These are phyloP conservation scores for Coemansia sp. DNA, from an alignment of 371 early-diverging fungal species.

Conservation along the genomic window DNA sequence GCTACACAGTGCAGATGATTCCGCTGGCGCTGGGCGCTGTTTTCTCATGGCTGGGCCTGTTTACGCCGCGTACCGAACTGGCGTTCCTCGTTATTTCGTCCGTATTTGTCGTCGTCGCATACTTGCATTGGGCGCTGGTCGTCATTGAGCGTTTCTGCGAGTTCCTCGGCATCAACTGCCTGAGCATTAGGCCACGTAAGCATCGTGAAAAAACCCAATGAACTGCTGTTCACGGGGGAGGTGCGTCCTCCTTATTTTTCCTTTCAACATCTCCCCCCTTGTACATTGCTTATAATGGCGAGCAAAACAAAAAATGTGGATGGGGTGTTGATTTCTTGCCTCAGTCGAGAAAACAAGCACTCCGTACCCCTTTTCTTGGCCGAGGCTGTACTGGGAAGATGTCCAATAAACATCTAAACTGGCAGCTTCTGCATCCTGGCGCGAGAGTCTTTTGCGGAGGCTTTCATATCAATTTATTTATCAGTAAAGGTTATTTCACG, in stretches of 20 bases:
- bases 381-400: too few species aligned
- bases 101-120: constrained; percentile 65
- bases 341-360: too few species aligned
- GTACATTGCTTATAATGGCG: neutral
- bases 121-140: constrained; percentile 76
- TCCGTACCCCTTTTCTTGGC: too few species aligned
- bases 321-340: too few species aligned
- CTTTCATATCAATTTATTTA: neutral
- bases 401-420: too few species aligned
- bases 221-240: neutral
- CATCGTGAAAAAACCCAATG: constrained; percentile 41
- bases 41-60: constrained; percentile 55
- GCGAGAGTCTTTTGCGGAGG: too few species aligned
- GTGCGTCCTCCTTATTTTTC: neutral
- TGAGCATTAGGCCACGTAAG: constrained; percentile 60
- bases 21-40: constrained; percentile 75
- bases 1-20: constrained; percentile 69
- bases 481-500: neutral
- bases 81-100: constrained; percentile 70
- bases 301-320: too few species aligned
- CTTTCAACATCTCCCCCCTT: neutral
- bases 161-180: constrained; percentile 79
- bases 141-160: constrained; percentile 87
- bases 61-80: constrained; percentile 66
- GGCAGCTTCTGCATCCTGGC: too few species aligned